Evolutionary conservation across 2,329 filamentous ascomycete species (phyloP).

Genomic region (Pseudogymnoascus sp.): DNA sequence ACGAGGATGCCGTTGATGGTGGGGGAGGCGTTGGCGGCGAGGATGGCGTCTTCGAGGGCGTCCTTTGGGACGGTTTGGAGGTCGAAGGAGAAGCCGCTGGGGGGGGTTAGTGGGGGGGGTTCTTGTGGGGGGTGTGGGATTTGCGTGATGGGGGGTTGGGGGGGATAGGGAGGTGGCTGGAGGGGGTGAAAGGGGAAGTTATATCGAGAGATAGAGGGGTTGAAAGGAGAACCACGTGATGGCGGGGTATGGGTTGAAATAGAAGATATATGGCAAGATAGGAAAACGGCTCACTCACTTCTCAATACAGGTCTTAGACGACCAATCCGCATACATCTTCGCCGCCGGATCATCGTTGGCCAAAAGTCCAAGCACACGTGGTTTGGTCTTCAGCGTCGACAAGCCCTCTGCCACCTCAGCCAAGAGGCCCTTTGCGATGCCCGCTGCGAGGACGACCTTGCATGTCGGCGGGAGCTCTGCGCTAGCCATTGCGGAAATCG

Average conservation of each 20-base stretch:
- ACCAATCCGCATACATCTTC: slow-evolving; percentile 92
- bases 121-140: neutral
- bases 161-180: neutral
- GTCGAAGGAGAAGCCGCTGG: slow-evolving; percentile 81
- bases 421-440: slow-evolving; percentile 75
- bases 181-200: neutral
- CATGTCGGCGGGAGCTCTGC: slow-evolving; percentile 44
- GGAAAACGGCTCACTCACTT: slow-evolving; percentile 65
- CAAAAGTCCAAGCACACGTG: slow-evolving; percentile 81
- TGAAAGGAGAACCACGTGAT: neutral
- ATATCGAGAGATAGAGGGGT: neutral
- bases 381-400: slow-evolving; percentile 60
- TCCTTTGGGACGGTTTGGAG: slow-evolving; percentile 80
- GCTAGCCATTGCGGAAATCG: slow-evolving; percentile 9
- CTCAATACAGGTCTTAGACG: slow-evolving; percentile 88
- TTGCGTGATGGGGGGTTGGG: neutral
- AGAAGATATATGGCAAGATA: neutral
- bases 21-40: slow-evolving; percentile 72
- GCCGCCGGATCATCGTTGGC: slow-evolving; percentile 88
- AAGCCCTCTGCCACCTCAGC: slow-evolving; percentile 70
- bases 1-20: slow-evolving; percentile 82
- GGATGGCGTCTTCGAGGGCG: slow-evolving; percentile 78
- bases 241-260: neutral
- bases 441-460: slow-evolving; percentile 86
- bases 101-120: neutral